phyloP scores from a whole-genome alignment of 108 stramenopile genomes.

The Nitzschia palea region DNA sequence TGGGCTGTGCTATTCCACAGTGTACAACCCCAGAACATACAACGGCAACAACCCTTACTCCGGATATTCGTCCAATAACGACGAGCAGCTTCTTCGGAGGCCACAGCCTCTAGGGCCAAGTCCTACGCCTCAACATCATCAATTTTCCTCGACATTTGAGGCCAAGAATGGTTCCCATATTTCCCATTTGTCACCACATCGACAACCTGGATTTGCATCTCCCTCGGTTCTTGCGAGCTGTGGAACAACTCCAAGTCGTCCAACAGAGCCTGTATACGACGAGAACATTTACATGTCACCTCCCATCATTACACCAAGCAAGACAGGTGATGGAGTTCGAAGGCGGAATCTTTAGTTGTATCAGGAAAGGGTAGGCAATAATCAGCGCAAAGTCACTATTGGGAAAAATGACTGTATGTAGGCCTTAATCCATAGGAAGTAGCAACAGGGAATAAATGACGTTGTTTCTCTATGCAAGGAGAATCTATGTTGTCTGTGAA shows the following conservation, averaged over 20 bases:
- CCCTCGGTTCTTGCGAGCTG: slow-evolving; percentile 1
- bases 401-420: no score
- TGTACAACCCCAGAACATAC: slow-evolving; percentile 25
- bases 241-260: neutral
- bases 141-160: neutral
- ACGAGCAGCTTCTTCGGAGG: neutral
- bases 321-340: slow-evolving; percentile 39
- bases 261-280: slow-evolving; percentile 4
- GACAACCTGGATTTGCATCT: slow-evolving; percentile 19
- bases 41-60: slow-evolving; percentile 13
- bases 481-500: no score
- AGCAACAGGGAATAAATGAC: no score
- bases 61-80: slow-evolving; percentile 10
- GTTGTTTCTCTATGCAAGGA: no score
- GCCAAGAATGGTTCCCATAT: neutral
- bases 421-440: no score
- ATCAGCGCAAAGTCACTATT: no score
- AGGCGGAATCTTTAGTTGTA: slow-evolving; percentile 35
- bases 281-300: slow-evolving; percentile 8
- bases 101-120: slow-evolving; percentile 6
- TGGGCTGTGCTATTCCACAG: neutral
- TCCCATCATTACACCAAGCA: slow-evolving; percentile 40
- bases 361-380: no score
- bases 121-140: slow-evolving; percentile 1
- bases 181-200: slow-evolving; percentile 7